Conservation (phyloP, 371 early-diverging fungal species). For the Mortierella sp. region DNA sequence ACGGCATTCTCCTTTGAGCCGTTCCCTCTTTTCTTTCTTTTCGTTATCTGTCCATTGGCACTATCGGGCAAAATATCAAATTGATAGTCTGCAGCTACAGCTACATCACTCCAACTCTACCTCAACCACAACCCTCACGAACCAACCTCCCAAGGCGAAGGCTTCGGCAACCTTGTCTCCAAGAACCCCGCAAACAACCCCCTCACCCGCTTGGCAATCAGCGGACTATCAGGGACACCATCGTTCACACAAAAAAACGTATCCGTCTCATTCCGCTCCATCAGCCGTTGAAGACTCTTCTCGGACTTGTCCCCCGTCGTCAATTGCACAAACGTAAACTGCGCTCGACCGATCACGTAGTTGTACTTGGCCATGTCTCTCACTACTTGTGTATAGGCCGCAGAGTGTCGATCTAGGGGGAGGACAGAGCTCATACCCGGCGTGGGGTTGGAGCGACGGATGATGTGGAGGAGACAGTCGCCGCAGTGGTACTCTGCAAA, state of each 20-base stretch:
- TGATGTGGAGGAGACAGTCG: constrained; percentile 47
- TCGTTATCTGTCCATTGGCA: no score
- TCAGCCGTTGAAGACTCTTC: constrained; percentile 1
- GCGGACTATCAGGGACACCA: constrained; percentile 28
- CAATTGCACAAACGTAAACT: constrained; percentile 31
- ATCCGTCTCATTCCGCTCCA: constrained; percentile 1
- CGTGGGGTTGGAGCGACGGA: constrained; percentile 9
- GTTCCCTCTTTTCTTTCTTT: no score
- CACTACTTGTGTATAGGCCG: constrained; percentile 18
- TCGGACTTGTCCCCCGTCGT: constrained; percentile 18
- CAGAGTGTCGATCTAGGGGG: constrained; percentile 28
- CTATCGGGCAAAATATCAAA: no score
- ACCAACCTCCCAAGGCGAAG: constrained; percentile 41
- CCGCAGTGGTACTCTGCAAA: constrained; percentile 52
- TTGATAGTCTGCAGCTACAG: no score
- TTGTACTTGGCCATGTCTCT: constrained; percentile 44
- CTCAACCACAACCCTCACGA: background rate
- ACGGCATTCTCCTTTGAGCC: no score
- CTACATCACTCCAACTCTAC: no score
- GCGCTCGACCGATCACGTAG: constrained; percentile 36
- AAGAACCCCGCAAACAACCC: constrained; percentile 20
- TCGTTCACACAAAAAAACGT: constrained; percentile 51
- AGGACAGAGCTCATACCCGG: constrained; percentile 26
- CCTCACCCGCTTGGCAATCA: constrained; percentile 16
- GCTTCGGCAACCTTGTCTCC: constrained; percentile 24